phyloP scores from a whole-genome alignment of 2,329 filamentous ascomycete genomes.

The Fusarium sp. region DNA sequence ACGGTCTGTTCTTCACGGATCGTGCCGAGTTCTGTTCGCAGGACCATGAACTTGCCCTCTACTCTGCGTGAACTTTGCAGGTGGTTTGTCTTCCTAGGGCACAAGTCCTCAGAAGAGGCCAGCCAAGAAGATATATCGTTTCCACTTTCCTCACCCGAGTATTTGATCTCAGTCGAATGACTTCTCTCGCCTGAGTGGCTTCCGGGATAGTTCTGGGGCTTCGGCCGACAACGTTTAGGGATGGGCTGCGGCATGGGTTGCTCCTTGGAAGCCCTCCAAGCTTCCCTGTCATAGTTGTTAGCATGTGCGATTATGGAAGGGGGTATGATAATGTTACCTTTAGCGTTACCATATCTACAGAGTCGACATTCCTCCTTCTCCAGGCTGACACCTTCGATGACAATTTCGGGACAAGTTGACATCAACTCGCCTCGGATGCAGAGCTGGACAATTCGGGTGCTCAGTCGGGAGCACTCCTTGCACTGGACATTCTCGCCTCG shows the following conservation, averaged over 20 bases:
- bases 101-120: neutral
- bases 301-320: conserved; percentile 3
- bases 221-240: conserved; percentile 2
- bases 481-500: conserved; percentile 38
- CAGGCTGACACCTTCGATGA: conserved; percentile 31
- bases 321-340: conserved; percentile 20
- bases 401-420: conserved; percentile 24
- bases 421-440: conserved; percentile 36
- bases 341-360: conserved; percentile 17
- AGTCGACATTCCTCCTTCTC: conserved; percentile 24
- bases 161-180: no score
- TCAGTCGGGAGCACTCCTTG: conserved; percentile 30
- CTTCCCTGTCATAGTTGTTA: conserved; percentile 26
- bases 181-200: neutral
- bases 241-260: conserved; percentile 3
- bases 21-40: neutral
- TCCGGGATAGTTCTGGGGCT: neutral
- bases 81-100: neutral
- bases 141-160: neutral
- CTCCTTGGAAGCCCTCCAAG: conserved; percentile 22
- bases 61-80: neutral
- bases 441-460: conserved; percentile 13
- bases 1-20: neutral
- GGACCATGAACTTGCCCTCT: neutral
- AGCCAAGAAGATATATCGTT: neutral